phyloP scores from a whole-genome alignment of 441 rosid genomes.

The Flueggea neowawraea region DNA sequence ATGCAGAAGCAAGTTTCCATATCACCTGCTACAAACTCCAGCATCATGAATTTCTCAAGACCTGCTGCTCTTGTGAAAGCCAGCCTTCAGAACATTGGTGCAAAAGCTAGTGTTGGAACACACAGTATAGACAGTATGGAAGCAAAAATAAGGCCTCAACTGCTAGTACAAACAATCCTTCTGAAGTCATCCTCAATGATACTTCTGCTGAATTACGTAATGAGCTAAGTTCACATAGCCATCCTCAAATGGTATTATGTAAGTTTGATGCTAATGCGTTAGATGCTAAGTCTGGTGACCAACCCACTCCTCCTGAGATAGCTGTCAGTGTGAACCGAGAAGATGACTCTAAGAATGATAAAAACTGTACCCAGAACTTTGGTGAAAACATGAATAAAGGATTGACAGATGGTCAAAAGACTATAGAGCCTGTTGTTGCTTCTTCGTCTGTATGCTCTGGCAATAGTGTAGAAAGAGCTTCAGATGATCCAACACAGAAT shows the following conservation, averaged over 20 bases:
- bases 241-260: conserved; percentile 26
- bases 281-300: conserved; percentile 30
- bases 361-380: conserved; percentile 16
- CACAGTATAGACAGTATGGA: conserved; percentile 20
- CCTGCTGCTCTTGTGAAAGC: conserved; percentile 55
- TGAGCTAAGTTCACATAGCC: conserved; percentile 33
- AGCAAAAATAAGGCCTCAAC: conserved; percentile 30
- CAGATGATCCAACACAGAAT: conserved; percentile 49
- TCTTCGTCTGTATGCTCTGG: conserved; percentile 79
- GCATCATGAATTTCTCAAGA: conserved; percentile 55
- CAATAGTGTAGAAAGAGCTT: conserved; percentile 53
- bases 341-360: conserved; percentile 30
- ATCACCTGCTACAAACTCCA: conserved; percentile 29
- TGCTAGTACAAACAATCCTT: conserved; percentile 22
- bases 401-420: conserved; percentile 46
- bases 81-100: conserved; percentile 30
- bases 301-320: conserved; percentile 28
- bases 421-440: conserved; percentile 38
- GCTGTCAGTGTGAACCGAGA: conserved; percentile 27
- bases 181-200: conserved; percentile 13
- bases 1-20: conserved; percentile 35
- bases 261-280: conserved; percentile 34
- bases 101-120: conserved; percentile 18
- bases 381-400: conserved; percentile 39
- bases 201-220: conserved; percentile 19